These are phyloP conservation scores for Candida hispaniensis DNA, from an alignment of 805 yeast species.

Conservation along the genomic window DNA sequence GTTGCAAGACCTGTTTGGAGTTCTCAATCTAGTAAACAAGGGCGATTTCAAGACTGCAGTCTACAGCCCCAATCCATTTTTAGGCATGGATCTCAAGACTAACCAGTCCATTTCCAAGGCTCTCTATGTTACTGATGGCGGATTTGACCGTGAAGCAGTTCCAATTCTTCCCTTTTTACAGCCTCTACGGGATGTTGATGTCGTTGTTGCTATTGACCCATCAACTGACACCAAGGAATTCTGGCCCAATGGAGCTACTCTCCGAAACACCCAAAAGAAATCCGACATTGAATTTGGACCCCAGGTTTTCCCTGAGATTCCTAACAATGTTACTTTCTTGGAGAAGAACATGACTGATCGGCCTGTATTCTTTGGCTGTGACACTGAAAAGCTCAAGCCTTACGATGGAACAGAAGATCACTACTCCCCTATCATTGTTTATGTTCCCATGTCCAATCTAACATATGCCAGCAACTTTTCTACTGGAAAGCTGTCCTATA, in stretches of 20 bases:
- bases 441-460: constrained; percentile 63
- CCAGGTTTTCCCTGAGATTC: constrained; percentile 29
- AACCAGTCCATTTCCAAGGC: constrained; percentile 31
- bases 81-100: constrained; percentile 33
- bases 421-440: constrained; percentile 51
- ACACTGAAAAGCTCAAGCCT: constrained; percentile 45
- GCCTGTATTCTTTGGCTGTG: constrained; percentile 81
- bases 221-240: constrained; percentile 45
- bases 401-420: constrained; percentile 36
- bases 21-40: constrained; percentile 35
- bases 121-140: constrained; percentile 56
- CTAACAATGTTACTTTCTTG: constrained; percentile 54
- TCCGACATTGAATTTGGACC: constrained; percentile 46
- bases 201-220: constrained; percentile 58
- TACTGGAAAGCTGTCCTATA: constrained; percentile 58
- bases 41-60: constrained; percentile 46
- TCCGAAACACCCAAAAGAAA: constrained; percentile 47
- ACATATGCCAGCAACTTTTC: constrained; percentile 59
- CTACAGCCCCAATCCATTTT: constrained; percentile 65
- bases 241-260: constrained; percentile 63
- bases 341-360: constrained; percentile 34
- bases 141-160: constrained; percentile 53
- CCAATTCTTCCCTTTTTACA: constrained; percentile 57
- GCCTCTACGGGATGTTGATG: constrained; percentile 48
- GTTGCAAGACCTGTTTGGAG: constrained; percentile 39